Base-by-base conservation (phyloP, 495 filamentous ascomycete species). In the Hypoxylon fragiforme region DNA sequence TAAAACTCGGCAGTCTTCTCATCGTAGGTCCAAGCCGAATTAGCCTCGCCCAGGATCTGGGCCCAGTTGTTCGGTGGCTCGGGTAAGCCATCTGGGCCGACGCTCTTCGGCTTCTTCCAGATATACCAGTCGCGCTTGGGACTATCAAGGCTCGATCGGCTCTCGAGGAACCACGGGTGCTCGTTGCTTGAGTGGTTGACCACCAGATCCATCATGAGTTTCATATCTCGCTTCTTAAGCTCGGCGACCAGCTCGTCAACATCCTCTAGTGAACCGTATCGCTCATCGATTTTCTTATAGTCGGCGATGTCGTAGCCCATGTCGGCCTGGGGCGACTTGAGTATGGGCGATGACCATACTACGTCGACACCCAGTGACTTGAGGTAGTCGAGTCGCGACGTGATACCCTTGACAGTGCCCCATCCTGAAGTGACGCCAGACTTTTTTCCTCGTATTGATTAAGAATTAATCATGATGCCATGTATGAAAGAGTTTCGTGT, bases 131-230 rank as follows among this genome's bases (percentile, higher is more conserved):
- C 72, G 0, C 79, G 71, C 50, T 83, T 85, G 19, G 75, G 68
- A 44, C 65, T 77, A 35, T 78, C 72, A 42, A 67, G 75, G 13
- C 75, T 77, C 28, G 72, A 73, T 24, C 77, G 69, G 7, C 79
- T 82, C 44, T 85, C 73, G 49, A 78, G 68, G 60, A 87, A 87
- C 85, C 85, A 87, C 18, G 74, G 71, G 57, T 85, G 80, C 65
- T 85, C 76, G 47, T 85, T 78, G 19, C 77, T 81, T 3, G 81
- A 84, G 57, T 87, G 85, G 50, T 87, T 87, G 7, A 85, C 80
- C 0, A 87, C 84, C 16, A 87, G 54, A 57, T 87, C 84, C 77
- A 87, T 79, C 19, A 87, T 70, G 7, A 87, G 71, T 59, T 78
- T 83, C 78, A 87, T 83, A 3, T 77, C 80, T 2, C 81, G 68